Base-by-base conservation (phyloP, 257 asterid genomes). In the Rubia yunnanensis region DNA sequence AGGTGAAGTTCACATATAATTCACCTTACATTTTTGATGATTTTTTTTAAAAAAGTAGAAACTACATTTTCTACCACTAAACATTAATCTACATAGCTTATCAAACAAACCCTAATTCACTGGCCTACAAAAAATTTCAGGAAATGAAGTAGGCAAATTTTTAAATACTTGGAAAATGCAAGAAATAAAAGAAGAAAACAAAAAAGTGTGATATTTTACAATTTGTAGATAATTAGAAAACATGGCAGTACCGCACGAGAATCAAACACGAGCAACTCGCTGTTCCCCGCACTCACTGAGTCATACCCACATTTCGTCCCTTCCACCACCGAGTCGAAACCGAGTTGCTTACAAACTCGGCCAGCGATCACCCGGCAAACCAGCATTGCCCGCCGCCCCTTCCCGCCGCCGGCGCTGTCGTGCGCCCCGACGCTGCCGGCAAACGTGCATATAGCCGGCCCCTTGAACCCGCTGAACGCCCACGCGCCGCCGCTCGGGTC, bases 291-390 rank as follows among this genome's bases (percentile, higher is more conserved):
- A 44, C 85, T 76, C 75, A 84, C 88, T 20, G 99, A 87, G 80
- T 92, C 97, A 60, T 70, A 87, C 73, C 89, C 90, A 44, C 71
- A 72, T 39, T 84, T 77, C 1, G 20, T 60, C 64, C 72, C 81
- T 54, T 64, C 73, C 23, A 74, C 10, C 67, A 74, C 11, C 70
- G 87, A 78, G 67, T 77, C 87, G 28, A 68, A 63, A 11, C 83
- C 88, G 67, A 64, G 38, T 60, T 76, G 69, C 77, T 86, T 80
- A 0, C 83, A 36, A 0, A 83, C 80, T 82, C 96, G 92, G 69
- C 97, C 99, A 78, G 96, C 86, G 31, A 94, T 75, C 27, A 94
- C 99, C 83, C 97, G 83, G 73, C 95, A 89, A 1, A 94, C 96
- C 72, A 90, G 56, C 99, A 94, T 90, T 5, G 96, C 96, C 65